Percentiles rank a stretch among this genome's conserved stretches.
These are phyloP conservation scores for Epicoccum nigrum DNA, from an alignment of 2,329 filamentous ascomycete genomes.

Conservation along the genomic window DNA sequence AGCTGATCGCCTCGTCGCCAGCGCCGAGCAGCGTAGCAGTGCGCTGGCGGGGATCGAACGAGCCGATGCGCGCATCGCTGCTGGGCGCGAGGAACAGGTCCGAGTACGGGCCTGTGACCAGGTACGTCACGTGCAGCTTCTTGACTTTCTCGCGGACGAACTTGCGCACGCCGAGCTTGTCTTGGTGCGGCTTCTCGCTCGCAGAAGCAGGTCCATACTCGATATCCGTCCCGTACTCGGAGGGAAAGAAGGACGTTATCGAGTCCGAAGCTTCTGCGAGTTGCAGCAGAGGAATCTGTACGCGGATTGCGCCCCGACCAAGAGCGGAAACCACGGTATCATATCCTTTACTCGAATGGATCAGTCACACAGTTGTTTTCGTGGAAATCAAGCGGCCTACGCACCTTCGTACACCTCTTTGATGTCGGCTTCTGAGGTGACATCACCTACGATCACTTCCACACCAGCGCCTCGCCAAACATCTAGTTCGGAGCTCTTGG, in stretches of 20 bases:
- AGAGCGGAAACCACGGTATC: constrained; percentile 71
- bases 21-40: constrained; percentile 67
- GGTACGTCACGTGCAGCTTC: constrained; percentile 66
- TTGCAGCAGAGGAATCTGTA: constrained; percentile 67
- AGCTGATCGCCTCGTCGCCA: constrained; percentile 66
- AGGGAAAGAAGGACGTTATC: constrained; percentile 70
- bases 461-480: constrained; percentile 55
- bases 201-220: constrained; percentile 67
- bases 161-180: constrained; percentile 71
- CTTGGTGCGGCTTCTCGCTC: constrained; percentile 70
- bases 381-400: no score
- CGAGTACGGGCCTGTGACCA: constrained; percentile 73
- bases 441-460: constrained; percentile 62
- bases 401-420: constrained; percentile 61
- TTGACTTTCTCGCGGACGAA: constrained; percentile 61
- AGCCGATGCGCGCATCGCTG: constrained; percentile 55
- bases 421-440: constrained; percentile 60
- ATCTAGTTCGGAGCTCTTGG: constrained; percentile 58
- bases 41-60: constrained; percentile 63
- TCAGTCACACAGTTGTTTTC: background rate
- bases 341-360: constrained; percentile 49
- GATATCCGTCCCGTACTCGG: constrained; percentile 47
- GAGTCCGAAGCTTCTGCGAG: constrained; percentile 61
- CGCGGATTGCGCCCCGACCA: constrained; percentile 66
- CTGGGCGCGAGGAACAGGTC: constrained; percentile 64